These are phyloP conservation scores for Saccharomyces hybrid DNA, from an alignment of 1,139 yeast species.

Conservation along the genomic window DNA sequence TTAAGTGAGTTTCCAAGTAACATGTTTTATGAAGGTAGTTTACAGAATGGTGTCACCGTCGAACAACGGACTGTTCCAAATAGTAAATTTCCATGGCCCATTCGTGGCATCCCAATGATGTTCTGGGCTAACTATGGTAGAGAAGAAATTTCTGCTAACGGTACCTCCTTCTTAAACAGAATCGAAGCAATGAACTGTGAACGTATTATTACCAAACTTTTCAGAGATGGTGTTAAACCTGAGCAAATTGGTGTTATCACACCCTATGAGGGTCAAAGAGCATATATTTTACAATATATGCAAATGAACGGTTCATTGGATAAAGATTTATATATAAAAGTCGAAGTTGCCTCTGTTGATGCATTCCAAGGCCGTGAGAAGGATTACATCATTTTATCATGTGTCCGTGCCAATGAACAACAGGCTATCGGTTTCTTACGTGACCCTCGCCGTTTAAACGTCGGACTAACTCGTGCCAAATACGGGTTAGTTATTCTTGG, in stretches of 20 bases:
- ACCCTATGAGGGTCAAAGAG: constrained; percentile 92
- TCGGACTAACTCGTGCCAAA: constrained; percentile 86
- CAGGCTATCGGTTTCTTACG: constrained; percentile 80
- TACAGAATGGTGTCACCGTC: constrained; percentile 83
- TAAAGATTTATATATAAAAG: constrained; percentile 57
- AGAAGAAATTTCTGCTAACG: constrained; percentile 79
- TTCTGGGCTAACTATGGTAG: constrained; percentile 89
- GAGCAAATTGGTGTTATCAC: constrained; percentile 87
- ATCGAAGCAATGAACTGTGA: constrained; percentile 91
- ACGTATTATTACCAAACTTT: constrained; percentile 63
- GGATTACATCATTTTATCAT: constrained; percentile 78
- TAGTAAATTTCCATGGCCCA: constrained; percentile 85
- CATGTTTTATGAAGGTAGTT: constrained; percentile 86
- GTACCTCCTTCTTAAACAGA: constrained; percentile 79
- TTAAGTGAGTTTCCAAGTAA: constrained; percentile 84
- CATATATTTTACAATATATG: constrained; percentile 75
- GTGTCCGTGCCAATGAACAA: constrained; percentile 85
- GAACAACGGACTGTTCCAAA: constrained; percentile 55
- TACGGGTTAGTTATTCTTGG: constrained; percentile 80
- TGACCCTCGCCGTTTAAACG: constrained; percentile 87
- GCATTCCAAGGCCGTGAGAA: constrained; percentile 97
- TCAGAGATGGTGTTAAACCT: constrained; percentile 74
- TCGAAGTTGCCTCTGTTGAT: constrained; percentile 90
- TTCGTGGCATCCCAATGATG: constrained; percentile 79
- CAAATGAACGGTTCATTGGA: constrained; percentile 63